Conservation (phyloP, 2,329 filamentous ascomycete genomes). For the Lachnellula hyalina region DNA sequence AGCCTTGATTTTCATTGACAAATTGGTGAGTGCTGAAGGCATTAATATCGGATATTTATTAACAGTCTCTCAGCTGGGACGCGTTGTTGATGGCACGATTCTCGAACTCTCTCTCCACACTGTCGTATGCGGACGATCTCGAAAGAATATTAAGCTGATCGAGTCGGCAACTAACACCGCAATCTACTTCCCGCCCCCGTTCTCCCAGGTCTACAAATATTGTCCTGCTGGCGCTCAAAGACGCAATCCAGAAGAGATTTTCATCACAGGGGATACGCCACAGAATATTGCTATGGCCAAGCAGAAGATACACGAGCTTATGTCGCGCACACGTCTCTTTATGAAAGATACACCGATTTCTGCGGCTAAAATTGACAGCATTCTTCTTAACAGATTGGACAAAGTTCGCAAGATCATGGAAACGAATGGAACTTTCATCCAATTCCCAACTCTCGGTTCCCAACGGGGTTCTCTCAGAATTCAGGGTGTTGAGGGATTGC, state of each 20-base stretch:
- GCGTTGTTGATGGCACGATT: slow-evolving; percentile 71
- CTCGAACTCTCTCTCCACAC: slow-evolving; percentile 86
- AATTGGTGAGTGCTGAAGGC: slow-evolving; percentile 18
- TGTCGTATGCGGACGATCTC: slow-evolving; percentile 83
- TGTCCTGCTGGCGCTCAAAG: slow-evolving; percentile 75
- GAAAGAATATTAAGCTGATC: slow-evolving; percentile 97
- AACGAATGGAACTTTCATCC: slow-evolving; percentile 88
- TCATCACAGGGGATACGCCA: slow-evolving; percentile 84
- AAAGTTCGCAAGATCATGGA: slow-evolving; percentile 98
- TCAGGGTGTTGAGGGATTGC: slow-evolving; percentile 86
- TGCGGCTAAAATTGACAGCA: slow-evolving; percentile 89
- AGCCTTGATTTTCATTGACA: slow-evolving; percentile 91
- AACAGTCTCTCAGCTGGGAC: slow-evolving; percentile 51
- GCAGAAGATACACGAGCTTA: slow-evolving; percentile 82
- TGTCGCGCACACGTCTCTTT: slow-evolving; percentile 73
- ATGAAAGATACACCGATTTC: slow-evolving; percentile 91
- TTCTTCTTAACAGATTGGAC: slow-evolving; percentile 83
- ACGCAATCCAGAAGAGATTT: slow-evolving; percentile 83
- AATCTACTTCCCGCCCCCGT: slow-evolving; percentile 95
- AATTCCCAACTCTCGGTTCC: slow-evolving; percentile 83
- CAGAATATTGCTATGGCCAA: slow-evolving; percentile 86
- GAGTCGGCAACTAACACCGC: slow-evolving; percentile 93
- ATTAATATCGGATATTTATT: background rate
- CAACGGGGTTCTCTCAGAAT: slow-evolving; percentile 81
- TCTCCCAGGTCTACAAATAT: slow-evolving; percentile 87